A percentile compares a stretch with the other conserved stretches of the same genome.
These are phyloP conservation scores for Musa itinerans DNA, from an alignment of 176 grass and related monocot species.

Conservation along the genomic window DNA sequence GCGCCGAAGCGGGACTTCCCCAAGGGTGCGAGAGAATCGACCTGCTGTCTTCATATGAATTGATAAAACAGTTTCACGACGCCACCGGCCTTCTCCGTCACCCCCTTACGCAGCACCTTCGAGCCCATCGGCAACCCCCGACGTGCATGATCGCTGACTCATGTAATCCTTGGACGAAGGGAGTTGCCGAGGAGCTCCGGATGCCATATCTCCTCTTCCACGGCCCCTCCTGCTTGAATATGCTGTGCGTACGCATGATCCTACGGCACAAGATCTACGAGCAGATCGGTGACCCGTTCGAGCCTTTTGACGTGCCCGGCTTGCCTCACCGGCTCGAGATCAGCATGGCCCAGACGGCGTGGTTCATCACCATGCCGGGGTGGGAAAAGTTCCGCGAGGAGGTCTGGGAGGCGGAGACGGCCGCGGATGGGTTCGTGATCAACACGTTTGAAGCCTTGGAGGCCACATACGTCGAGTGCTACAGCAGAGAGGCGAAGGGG, in stretches of 20 bases:
- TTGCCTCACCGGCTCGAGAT: slow-evolving; percentile 31
- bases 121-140: neutral
- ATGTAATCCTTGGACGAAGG: neutral
- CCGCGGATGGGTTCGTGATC: slow-evolving; percentile 47
- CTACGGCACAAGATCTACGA: neutral
- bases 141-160: slow-evolving; percentile 1
- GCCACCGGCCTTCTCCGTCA: neutral
- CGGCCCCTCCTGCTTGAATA: slow-evolving; percentile 4
- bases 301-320: neutral
- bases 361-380: slow-evolving; percentile 2
- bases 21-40: slow-evolving; percentile 3
- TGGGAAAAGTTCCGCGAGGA: slow-evolving; percentile 1
- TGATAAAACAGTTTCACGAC: neutral
- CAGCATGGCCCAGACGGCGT: slow-evolving; percentile 24
- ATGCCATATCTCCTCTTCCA: neutral
- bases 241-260: neutral
- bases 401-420: slow-evolving; percentile 27
- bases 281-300: neutral
- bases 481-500: slow-evolving; percentile 13
- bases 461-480: slow-evolving; percentile 11
- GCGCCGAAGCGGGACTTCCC: neutral
- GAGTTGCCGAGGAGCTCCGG: neutral
- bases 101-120: neutral
- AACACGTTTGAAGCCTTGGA: slow-evolving; percentile 55
- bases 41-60: neutral